These are phyloP conservation scores for Rhododendron henanense DNA, from an alignment of 148 eudicot species.

Conservation along the genomic window DNA sequence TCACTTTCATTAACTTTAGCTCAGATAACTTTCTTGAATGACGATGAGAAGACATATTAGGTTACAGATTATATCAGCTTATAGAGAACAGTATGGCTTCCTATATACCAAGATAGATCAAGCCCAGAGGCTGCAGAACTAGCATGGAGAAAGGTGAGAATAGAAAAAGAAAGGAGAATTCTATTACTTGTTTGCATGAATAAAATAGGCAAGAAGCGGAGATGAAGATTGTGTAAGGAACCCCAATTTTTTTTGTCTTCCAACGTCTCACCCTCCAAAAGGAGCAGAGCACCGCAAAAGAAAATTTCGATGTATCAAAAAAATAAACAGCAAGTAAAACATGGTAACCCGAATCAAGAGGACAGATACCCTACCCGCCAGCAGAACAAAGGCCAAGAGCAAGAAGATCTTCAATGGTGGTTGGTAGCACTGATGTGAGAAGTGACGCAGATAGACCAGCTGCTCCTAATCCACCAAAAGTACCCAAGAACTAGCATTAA, in stretches of 20 bases:
- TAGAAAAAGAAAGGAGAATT: not conserved
- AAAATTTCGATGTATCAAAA: not conserved
- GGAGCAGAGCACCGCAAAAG: not conserved
- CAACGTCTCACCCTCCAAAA: not conserved
- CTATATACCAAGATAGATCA: not conserved
- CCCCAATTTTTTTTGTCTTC: not conserved
- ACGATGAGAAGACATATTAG: not conserved
- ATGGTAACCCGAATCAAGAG: not conserved
- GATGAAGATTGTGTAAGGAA: not conserved
- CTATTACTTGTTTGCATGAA: not conserved
- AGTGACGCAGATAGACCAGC: conserved; percentile 97
- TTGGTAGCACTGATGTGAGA: conserved; percentile 87
- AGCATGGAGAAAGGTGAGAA: not conserved
- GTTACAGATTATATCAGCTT: not conserved
- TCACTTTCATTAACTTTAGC: not conserved
- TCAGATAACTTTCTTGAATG: not conserved
- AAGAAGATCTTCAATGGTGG: conserved; percentile 92
- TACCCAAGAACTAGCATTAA: conserved; percentile 66
- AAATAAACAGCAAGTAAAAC: not conserved
- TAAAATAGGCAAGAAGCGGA: not conserved
- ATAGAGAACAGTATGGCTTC: not conserved
- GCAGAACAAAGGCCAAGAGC: conserved; percentile 98
- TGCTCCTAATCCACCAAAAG: conserved; percentile 92
- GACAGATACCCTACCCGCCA: conserved; percentile 66
- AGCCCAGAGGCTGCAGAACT: not conserved